Base-by-base conservation (phyloP, 805 yeast genomes). In the Zygosaccharomyces gambellarensis region DNA sequence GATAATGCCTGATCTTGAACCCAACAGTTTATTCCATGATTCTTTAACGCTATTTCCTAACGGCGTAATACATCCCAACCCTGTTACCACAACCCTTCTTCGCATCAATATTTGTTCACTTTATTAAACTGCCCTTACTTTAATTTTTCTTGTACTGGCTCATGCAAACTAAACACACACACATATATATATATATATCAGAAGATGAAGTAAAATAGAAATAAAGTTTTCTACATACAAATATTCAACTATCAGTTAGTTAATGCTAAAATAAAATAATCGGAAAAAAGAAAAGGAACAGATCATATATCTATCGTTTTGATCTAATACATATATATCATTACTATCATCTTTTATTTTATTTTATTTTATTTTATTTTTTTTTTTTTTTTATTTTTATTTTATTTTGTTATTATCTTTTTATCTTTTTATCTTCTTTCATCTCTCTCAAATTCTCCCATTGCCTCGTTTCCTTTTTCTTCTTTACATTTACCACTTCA, bases 11-110 rank as follows among this genome's bases (percentile, higher is more conserved):
- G 85, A 77, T 49, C 75, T 64, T 0, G 79, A 74, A 0, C 68
- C 68, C 1, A 85, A 58, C 5, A 86, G 64, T 14, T 71, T 71
- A 2, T 63, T 45, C 90, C 92, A 87, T 3, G 80, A 68, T 11
- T 64, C 65, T 12, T 59, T 59, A 3, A 73, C 76, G 0, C 90
- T 90, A 5, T 81, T 81, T 0, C 97, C 98, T 3, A 94, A 69
- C 0, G 99, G 99, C 0, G 94, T 80, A 1, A 90, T 79, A 25
- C 87, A 69, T 0, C 98, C 98, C 6, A 94, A 63, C 0, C 99
- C 99, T 0, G 99, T 94, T 1, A 92, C 84, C 0, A 92, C 97
- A 0, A 92, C 96, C 67, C 96, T 71, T 50, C 72, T 66, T 11
- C 23, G 11, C 11, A 34, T 34, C 14, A 34, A 5, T 14, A 17